These are phyloP conservation scores for Yamadazyma endophytica DNA, from an alignment of 805 yeast species.

Conservation along the genomic window DNA sequence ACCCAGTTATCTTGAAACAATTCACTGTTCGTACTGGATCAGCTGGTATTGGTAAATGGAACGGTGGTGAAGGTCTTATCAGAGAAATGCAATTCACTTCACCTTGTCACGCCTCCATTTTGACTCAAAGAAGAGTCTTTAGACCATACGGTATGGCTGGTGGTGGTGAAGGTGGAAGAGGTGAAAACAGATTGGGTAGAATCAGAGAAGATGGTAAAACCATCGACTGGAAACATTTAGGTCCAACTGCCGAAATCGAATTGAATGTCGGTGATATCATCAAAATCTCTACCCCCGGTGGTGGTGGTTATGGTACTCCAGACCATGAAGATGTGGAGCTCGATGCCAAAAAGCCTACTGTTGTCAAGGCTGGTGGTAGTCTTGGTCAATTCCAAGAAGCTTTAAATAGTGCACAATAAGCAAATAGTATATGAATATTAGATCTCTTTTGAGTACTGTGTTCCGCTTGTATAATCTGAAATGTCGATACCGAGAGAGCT, in stretches of 20 bases:
- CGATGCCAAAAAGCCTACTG: conserved; percentile 1
- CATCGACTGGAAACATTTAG: conserved; percentile 26
- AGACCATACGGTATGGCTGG: conserved; percentile 29
- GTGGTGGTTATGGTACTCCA: conserved; percentile 70
- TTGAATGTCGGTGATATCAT: conserved; percentile 62
- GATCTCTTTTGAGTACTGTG: background rate
- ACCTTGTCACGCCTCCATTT: conserved; percentile 16
- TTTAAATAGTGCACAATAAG: conserved; percentile 18
- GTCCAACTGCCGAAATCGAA: conserved; percentile 64
- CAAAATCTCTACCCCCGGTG: conserved; percentile 75
- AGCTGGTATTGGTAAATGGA: conserved; percentile 18
- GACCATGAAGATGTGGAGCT: conserved; percentile 3
- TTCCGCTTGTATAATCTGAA: background rate
- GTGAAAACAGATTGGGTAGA: conserved; percentile 27
- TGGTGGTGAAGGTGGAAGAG: conserved; percentile 31
- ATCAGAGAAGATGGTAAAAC: conserved; percentile 19
- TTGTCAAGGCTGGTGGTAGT: conserved; percentile 17
- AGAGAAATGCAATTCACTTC: conserved; percentile 17
- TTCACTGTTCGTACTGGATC: conserved; percentile 13
- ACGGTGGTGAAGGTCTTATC: conserved; percentile 19
- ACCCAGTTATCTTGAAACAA: conserved; percentile 14
- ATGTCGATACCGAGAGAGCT: background rate
- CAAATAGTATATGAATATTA: conserved; percentile 1
- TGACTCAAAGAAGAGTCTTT: conserved; percentile 19
- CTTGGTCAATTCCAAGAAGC: conserved; percentile 16